A percentile compares a stretch with the other conserved stretches of the same genome.
These are phyloP conservation scores for Teunomyces lycoperdinae DNA, from an alignment of 805 yeast genomes.

Conservation along the genomic window DNA sequence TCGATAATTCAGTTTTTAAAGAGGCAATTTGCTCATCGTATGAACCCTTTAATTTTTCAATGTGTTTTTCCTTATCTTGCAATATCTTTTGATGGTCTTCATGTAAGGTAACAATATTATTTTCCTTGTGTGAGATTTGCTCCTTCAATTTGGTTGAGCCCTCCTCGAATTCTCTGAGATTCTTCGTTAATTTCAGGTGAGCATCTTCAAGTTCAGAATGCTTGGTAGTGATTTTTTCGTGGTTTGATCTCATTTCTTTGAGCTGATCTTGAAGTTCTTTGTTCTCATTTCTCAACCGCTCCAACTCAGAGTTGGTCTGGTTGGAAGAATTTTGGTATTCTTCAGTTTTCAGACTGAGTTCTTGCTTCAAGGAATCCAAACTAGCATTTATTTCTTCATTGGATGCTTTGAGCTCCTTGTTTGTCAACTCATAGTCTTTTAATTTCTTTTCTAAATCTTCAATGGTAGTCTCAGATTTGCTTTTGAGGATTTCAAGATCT, in stretches of 20 bases:
- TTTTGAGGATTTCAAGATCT: background rate
- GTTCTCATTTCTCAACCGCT: background rate
- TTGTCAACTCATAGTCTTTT: background rate
- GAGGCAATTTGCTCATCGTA: background rate
- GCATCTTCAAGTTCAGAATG: conserved; percentile 3
- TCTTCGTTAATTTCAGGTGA: background rate
- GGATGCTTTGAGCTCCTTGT: conserved; percentile 1
- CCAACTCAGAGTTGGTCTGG: background rate
- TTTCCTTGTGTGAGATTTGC: conserved; percentile 6
- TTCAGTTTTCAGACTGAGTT: conserved; percentile 6
- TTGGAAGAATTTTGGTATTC: background rate
- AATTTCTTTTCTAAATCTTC: background rate
- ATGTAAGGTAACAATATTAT: background rate
- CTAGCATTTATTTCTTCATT: background rate
- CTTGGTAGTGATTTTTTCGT: background rate
- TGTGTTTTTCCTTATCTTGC: background rate
- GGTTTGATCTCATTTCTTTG: background rate
- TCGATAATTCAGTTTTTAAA: background rate
- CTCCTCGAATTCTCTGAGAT: conserved; percentile 3
- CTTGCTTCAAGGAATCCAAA: conserved; percentile 1
- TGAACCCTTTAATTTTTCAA: background rate
- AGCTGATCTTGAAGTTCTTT: conserved; percentile 3
- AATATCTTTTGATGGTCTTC: background rate
- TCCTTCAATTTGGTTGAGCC: background rate
- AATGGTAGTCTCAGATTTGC: background rate